Evolutionary conservation across 164 flowering plant species (phyloP).

Genomic region (Nymphaea colorata): DNA sequence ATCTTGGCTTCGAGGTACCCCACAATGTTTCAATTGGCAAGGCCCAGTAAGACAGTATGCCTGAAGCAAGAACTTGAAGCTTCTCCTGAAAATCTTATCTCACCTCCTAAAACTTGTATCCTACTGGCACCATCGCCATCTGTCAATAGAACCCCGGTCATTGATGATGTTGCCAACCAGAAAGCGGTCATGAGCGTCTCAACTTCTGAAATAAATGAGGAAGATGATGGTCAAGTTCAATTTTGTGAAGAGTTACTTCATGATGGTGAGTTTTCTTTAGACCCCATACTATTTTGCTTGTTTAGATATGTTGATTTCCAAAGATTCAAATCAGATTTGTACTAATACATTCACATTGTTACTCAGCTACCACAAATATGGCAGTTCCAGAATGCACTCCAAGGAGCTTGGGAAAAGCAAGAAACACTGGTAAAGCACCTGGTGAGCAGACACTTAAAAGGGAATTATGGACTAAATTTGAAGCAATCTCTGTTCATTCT

Average conservation of each 20-base stretch:
- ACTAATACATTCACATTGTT: too few species aligned
- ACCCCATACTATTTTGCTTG: too few species aligned
- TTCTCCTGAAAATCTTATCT: slow-evolving; percentile 50
- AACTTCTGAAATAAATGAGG: too few species aligned
- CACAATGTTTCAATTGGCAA: slow-evolving; percentile 32
- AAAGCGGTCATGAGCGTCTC: too few species aligned
- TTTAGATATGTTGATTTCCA: too few species aligned
- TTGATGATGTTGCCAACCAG: slow-evolving; percentile 4
- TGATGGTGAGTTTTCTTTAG: too few species aligned
- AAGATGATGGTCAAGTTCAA: too few species aligned
- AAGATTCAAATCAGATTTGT: too few species aligned
- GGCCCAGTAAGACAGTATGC: slow-evolving; percentile 15
- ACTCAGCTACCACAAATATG: slow-evolving; percentile 2
- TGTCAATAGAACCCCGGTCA: slow-evolving; percentile 12
- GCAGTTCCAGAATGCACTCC: slow-evolving; percentile 49
- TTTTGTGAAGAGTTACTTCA: too few species aligned
- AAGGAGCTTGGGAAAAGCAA: slow-evolving; percentile 23
- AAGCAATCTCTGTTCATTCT: slow-evolving; percentile 48
- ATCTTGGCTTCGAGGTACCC: slow-evolving; percentile 41
- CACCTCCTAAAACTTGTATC: slow-evolving; percentile 84
- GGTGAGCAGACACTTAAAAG: slow-evolving; percentile 92
- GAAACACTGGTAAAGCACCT: slow-evolving; percentile 42
- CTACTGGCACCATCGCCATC: slow-evolving; percentile 43
- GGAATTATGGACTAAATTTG: slow-evolving; percentile 88
- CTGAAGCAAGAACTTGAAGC: slow-evolving; percentile 28